These are phyloP conservation scores for Rheum nobile DNA, from an alignment of 148 eudicot genomes.

Conservation along the genomic window DNA sequence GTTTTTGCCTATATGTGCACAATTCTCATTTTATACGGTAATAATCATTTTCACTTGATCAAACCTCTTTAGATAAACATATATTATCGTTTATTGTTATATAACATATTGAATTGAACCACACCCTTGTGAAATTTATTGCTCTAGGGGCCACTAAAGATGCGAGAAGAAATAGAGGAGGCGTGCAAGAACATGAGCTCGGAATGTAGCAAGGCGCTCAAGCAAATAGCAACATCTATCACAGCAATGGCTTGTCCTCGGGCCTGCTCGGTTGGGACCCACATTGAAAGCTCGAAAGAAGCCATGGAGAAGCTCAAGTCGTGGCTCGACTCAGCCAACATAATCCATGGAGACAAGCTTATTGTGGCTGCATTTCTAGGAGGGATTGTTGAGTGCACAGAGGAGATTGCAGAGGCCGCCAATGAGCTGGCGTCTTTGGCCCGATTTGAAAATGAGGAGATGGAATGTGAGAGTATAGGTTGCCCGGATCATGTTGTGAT, in stretches of 20 bases:
- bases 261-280: background rate
- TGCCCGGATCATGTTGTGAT: background rate
- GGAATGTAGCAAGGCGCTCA: slow-evolving; percentile 8
- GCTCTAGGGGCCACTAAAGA: slow-evolving; percentile 3
- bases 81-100: no score
- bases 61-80: no score
- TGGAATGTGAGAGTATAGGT: background rate
- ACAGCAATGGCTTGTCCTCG: background rate
- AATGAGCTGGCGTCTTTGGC: slow-evolving; percentile 30
- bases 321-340: background rate
- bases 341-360: slow-evolving; percentile 11
- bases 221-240: background rate
- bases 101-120: no score
- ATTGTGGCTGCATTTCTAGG: slow-evolving; percentile 46
- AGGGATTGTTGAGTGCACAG: slow-evolving; percentile 31
- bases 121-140: no score
- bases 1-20: no score
- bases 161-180: background rate
- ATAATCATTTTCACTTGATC: no score
- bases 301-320: background rate
- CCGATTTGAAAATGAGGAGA: background rate
- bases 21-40: no score
- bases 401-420: slow-evolving; percentile 31
- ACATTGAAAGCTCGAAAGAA: slow-evolving; percentile 2
- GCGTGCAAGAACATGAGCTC: background rate